These are phyloP conservation scores for Juglanconis juglandina DNA, from an alignment of 2,329 filamentous ascomycete genomes.

Conservation along the genomic window DNA sequence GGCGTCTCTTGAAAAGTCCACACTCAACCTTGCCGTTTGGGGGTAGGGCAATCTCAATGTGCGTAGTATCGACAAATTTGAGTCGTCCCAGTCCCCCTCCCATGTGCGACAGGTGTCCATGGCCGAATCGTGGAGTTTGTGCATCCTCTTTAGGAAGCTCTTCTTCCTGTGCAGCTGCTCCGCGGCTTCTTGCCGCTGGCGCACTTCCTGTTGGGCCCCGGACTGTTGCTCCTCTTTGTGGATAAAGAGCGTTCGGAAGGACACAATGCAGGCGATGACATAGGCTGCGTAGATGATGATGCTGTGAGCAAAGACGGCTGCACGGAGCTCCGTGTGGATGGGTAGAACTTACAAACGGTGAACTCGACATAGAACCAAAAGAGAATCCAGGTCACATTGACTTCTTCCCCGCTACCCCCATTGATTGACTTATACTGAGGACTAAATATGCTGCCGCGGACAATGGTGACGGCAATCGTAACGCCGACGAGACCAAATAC, in stretches of 20 bases:
- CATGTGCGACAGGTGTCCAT: not conserved
- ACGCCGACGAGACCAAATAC: conserved; percentile 19
- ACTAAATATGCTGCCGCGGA: conserved; percentile 20
- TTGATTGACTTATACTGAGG: conserved; percentile 10
- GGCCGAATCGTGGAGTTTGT: not conserved
- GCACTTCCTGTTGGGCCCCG: not conserved
- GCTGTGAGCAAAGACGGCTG: not conserved
- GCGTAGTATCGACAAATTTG: not conserved
- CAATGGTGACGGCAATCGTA: conserved; percentile 21
- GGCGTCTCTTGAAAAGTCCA: not conserved
- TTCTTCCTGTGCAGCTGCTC: not conserved
- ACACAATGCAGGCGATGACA: conserved; percentile 21
- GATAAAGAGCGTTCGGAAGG: conserved; percentile 22
- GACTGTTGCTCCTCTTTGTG: conserved; percentile 2
- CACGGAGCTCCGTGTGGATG: not conserved
- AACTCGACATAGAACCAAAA: conserved; percentile 22
- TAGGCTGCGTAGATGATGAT: conserved; percentile 9
- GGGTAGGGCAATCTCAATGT: not conserved
- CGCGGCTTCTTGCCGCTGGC: not conserved
- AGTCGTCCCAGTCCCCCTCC: not conserved
- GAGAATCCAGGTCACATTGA: conserved; percentile 13
- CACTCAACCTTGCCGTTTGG: not conserved
- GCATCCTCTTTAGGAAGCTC: not conserved
- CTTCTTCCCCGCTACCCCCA: not conserved
- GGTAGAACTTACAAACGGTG: conserved; percentile 6